Base-by-base conservation (phyloP, 441 rosid species). In the Hura crepitans region DNA sequence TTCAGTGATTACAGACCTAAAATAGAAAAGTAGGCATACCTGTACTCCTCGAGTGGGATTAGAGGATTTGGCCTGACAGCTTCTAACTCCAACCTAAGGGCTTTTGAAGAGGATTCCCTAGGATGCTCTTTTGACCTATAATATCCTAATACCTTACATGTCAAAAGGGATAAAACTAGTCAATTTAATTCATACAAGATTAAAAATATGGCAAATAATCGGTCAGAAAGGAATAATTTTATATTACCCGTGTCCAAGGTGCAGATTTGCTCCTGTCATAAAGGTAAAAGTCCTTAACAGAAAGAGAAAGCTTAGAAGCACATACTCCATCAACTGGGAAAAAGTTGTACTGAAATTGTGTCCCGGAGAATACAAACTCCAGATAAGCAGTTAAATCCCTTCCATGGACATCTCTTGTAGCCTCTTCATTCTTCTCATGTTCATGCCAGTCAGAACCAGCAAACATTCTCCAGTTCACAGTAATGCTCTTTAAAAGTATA, bases 31-130 rank as follows among this genome's bases (percentile, higher is more conserved):
- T 5, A 61, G 35, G 42, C 71, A 72, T 80, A 93, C 99, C 99
- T 78, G 76, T 93, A 90, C 82, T 96, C 99, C 83, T 96, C 98
- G 6, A 96, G 97, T 70, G 99, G 98, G 39, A 80, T 89, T 70
- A 69, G 77, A 73, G 97, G 95, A 77, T 93, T 88, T 45, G 98
- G 99, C 78, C 95, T 88, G 69, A 93, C 96, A 81, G 94, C 90
- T 80, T 91, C 96, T 78, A 96, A 72, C 73, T 82, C 90, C 80
- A 93, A 74, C 86, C 82, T 90, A 76, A 93, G 78, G 69, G 96
- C 96, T 75, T 93, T 84, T 27, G 98, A 89, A 75, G 89, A 83
- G 55, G 95, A 88, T 71, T 86, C 92, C 80, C 98, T 87, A 30
- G 99, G 98, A 78, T 79, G 95, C 85, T 85, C 95, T 83, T 87